Conservation (phyloP, 345 rosid genomes). For the Pelargonium nanum region DNA sequence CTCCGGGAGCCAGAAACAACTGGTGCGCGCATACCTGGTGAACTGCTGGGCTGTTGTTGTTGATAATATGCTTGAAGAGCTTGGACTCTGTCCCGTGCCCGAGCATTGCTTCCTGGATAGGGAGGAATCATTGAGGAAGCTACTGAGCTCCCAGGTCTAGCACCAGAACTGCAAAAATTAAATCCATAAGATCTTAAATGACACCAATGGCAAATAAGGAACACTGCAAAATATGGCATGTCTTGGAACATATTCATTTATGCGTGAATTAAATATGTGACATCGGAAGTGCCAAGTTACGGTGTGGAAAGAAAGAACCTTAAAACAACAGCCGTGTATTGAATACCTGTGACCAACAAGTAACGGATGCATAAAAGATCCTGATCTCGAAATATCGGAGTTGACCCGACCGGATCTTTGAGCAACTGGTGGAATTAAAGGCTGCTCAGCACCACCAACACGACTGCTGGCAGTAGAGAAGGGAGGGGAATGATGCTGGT, state of each 20-base stretch:
- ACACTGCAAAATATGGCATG: too few relatives aligned
- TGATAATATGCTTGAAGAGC: slow-evolving; percentile 95
- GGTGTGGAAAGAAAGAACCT: not conserved
- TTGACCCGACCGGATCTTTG: slow-evolving; percentile 50
- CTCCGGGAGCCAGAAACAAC: slow-evolving; percentile 40
- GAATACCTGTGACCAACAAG: slow-evolving; percentile 71
- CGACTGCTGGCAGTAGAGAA: slow-evolving; percentile 50
- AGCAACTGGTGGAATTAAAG: slow-evolving; percentile 39
- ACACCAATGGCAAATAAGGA: not conserved
- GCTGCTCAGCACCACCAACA: slow-evolving; percentile 42
- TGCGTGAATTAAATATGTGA: too few relatives aligned
- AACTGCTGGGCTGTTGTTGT: slow-evolving; percentile 43
- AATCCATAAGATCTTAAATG: not conserved
- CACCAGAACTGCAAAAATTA: slow-evolving; percentile 37
- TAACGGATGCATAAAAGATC: slow-evolving; percentile 67
- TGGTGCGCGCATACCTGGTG: slow-evolving; percentile 54
- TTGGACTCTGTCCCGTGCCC: slow-evolving; percentile 79
- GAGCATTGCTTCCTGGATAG: slow-evolving; percentile 81
- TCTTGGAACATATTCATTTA: too few relatives aligned
- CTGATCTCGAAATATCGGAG: slow-evolving; percentile 62
- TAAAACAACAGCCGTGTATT: not conserved
- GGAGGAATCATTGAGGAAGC: slow-evolving; percentile 58
- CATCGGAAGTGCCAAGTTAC: not conserved
- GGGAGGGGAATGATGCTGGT: slow-evolving; percentile 44
- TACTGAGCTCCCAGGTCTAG: slow-evolving; percentile 64